Evolutionary conservation across 371 early-diverging fungal genomes (phyloP), one percentile per base, ranked within the genome.

Genomic region (Haplosporangium sp.): DNA sequence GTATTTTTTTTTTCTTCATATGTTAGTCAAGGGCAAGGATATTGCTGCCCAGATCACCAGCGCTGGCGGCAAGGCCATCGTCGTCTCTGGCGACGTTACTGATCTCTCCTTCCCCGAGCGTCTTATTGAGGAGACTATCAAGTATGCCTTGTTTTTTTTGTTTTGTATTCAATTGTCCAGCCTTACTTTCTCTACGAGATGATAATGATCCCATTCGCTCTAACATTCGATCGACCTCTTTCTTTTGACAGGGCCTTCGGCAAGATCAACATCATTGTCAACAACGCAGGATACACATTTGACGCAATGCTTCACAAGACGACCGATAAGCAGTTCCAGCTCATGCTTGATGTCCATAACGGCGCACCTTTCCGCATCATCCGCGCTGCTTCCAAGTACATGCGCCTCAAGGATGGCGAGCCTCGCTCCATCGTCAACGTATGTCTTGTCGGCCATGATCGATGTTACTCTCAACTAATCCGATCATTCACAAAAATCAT

Each of bases 221-320:
- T n/a, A n/a, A n/a, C n/a, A 41, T 53, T 20, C 14, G 1, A 51
- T 41, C 14, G 16, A 23, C 18, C 29, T 40, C 21, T 46, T 43
- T n/a, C 11, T 6, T 54, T 43, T 21, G n/a, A 29, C 51, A 86
- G 84, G 80, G 82, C 84, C 14, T 91, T 86, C 45, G 91, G 90
- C 68, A 89, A 90, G 82, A 80, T 91, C 81, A 91, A 91, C 82
- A 88, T 88, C 66, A 87, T 91, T 54, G 87, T 91, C 75, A 91
- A 91, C 89, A 91, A 91, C 62, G 91, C 91, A 23, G 91, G 91
- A 64, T 91, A 84, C 77, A 91, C 91, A 55, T 89, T 79, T 64
- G 91, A 91, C 55, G 91, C 84, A 62, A 91, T 91, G 91, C 55
- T 90, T 57, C 91, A 91, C 83, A 89, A 89, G 84, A 89, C 86